Conservation (phyloP, 2,329 filamentous ascomycete species). For the Trichoderma afroharzianum region DNA sequence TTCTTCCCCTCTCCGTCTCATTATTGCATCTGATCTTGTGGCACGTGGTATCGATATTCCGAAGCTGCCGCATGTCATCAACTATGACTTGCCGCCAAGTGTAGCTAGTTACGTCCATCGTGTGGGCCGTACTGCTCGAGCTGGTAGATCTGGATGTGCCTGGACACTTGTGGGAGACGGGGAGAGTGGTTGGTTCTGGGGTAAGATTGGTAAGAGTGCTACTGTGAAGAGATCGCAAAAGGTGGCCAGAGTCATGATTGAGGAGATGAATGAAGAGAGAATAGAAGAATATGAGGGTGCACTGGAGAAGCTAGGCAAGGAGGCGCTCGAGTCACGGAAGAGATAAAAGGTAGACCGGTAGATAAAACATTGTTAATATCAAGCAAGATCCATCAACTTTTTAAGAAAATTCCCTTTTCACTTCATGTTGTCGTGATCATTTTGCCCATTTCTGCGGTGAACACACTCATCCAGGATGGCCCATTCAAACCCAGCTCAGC, state of each 20-base stretch:
- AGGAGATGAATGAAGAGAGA: constrained; percentile 46
- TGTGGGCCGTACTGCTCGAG: constrained; percentile 85
- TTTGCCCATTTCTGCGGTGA: neutral
- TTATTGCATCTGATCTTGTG: constrained; percentile 91
- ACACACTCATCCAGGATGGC: neutral
- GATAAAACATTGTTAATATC: neutral
- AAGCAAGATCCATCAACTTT: neutral
- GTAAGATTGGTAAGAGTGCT: constrained; percentile 64
- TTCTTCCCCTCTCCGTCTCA: constrained; percentile 65
- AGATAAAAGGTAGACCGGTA: constrained; percentile 18
- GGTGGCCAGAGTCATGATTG: constrained; percentile 47
- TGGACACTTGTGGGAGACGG: constrained; percentile 82
- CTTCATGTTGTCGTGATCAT: neutral
- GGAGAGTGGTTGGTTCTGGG: constrained; percentile 91
- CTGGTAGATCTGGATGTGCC: constrained; percentile 69
- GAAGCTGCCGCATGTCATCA: constrained; percentile 78
- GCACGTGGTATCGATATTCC: constrained; percentile 84
- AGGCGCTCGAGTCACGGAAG: constrained; percentile 43
- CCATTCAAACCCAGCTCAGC: neutral
- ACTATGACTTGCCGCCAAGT: constrained; percentile 86
- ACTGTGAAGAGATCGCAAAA: constrained; percentile 43
- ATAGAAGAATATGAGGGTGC: constrained; percentile 52
- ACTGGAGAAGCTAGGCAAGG: constrained; percentile 58
- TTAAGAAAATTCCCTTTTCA: neutral
- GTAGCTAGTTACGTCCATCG: constrained; percentile 85